Evolutionary conservation across 2,329 filamentous ascomycete species (phyloP), one percentile per base, ranked within the genome.

Genomic region (Magnaporthiopsis poae): DNA sequence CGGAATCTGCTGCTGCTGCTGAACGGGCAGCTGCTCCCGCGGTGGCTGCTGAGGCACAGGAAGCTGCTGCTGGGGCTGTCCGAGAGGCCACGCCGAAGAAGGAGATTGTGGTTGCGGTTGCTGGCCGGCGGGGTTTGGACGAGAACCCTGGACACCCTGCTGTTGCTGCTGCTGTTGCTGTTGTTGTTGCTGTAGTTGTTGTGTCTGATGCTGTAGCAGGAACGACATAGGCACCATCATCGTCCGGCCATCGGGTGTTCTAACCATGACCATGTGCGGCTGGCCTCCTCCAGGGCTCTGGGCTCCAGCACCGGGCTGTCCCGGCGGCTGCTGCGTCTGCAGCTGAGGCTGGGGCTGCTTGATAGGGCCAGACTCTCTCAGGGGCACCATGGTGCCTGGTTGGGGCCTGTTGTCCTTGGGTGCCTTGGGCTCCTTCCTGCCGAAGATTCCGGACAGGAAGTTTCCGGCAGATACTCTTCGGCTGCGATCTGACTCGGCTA

Each of bases 11-110:
- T 60, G 61, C 8, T 64, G 31, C 31, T 64, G 46, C 60, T 62
- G 62, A 2, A 66, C 39, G 18, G n/a, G 61, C 27, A 60, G 67
- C 60, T 60, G 59, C 29, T 60, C 46, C n/a, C 39, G 60, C 25
- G 63, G 60, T 15, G 13, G 61, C 21, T 61, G 64, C 3, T 62
- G 64, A 2, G 12, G 46, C 15, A 56, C 18, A 25, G 46, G 46
- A 21, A 21, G 66, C 46, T 68, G 68, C 35, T 68, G 67, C 27
- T 68, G 67, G 31, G 61, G 61, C 61, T 62, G n/a, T 33, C 61
- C 61, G 4, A 62, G 61, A n/a, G 61, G 61, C 61, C 61, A 62
- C 33, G 15, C 31, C 2, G 61, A 13, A 5, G 61, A 27, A 18
- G 27, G 5, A n/a, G 39, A n/a, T 33, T 64, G 63, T 46, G 56